Percentiles rank a stretch among this genome's conserved stretches.
phyloP scores from a whole-genome alignment of 495 filamentous ascomycete species.

The Penicillium macrosclerotiorum region DNA sequence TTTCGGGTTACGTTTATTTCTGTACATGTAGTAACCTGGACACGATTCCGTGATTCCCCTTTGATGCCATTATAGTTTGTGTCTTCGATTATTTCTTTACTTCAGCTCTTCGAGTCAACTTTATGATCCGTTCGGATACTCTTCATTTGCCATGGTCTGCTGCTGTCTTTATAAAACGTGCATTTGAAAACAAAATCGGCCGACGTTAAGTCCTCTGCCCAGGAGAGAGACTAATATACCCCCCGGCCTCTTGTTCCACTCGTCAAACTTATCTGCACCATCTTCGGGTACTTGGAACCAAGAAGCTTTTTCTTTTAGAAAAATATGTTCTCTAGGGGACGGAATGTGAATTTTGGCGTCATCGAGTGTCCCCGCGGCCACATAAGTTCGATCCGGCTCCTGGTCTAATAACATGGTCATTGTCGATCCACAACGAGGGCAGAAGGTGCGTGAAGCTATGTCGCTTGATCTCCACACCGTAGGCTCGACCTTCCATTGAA shows the following conservation, averaged over 20 bases:
- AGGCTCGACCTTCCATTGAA: conserved; percentile 22
- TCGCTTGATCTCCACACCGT: conserved; percentile 18
- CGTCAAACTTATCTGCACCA: conserved; percentile 16
- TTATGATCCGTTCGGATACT: neutral
- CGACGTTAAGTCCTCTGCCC: too few relatives aligned
- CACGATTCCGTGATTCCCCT: conserved; percentile 30
- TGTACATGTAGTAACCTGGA: conserved; percentile 32
- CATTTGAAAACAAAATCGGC: too few relatives aligned
- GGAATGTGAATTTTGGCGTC: conserved; percentile 15
- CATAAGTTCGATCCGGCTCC: conserved; percentile 2
- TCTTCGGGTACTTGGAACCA: conserved; percentile 31
- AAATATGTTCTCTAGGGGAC: conserved; percentile 23
- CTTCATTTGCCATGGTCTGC: too few relatives aligned
- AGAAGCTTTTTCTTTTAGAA: conserved; percentile 24
- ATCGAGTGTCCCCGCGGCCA: conserved; percentile 32
- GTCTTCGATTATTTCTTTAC: conserved; percentile 7
- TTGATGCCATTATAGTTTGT: conserved; percentile 14
- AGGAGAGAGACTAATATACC: neutral
- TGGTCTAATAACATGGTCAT: conserved; percentile 26
- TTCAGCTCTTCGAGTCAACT: neutral
- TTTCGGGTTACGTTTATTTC: conserved; percentile 12
- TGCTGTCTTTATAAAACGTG: too few relatives aligned
- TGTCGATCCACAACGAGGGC: conserved; percentile 28
- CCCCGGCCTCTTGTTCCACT: neutral
- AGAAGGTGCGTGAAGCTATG: conserved; percentile 26